Evolutionary conservation across 495 filamentous ascomycete genomes (phyloP), one percentile per base, ranked within the genome.

Genomic region (Xylaria acuta): DNA sequence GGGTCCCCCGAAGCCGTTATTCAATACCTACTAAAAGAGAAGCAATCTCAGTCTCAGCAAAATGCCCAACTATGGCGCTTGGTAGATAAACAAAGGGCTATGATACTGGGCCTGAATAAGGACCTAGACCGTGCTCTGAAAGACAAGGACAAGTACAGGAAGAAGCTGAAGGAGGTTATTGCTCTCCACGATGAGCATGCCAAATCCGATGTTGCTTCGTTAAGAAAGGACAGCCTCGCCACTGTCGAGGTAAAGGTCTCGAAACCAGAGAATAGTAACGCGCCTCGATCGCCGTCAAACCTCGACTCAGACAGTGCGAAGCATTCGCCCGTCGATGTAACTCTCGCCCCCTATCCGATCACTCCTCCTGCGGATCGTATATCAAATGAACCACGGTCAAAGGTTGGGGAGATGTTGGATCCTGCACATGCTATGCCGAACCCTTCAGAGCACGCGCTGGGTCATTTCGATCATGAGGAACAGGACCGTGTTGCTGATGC

Each of bases 31-130:
- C 80, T 97, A 58, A 96, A 93, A 77, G 95, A 98, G 77, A 98
- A 98, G 81, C 90, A 94, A 69, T 91, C 92, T 32, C 90, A 93
- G 45, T 88, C 93, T 8, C 90, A 93, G 70, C 96, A 97, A 75
- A 98, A 98, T 80, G 85, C 92, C 20, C 95, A 98, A 80, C 82
- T 99, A 72, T 99, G 96, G 96, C 90, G 93, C 66, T 82, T 99
- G 60, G 94, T 99, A 34, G 94, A 98, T 80, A 98, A 99, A 81
- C 96, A 99, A 81, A 88, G 96, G 60, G 90, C 94, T 0, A 92
- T 99, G 87, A 94, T 99, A 43, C 76, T 97, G 34, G 97, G 96
- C 1, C 85, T 99, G 47, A 98, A 98, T 76, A 97, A 96, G 80
- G 96, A 99, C 77, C 86, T 99, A 32, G 95, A 98, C 80, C 90